Evolutionary conservation across 495 filamentous ascomycete genomes (phyloP).

Genomic region (Astrocystis sublimbata): DNA sequence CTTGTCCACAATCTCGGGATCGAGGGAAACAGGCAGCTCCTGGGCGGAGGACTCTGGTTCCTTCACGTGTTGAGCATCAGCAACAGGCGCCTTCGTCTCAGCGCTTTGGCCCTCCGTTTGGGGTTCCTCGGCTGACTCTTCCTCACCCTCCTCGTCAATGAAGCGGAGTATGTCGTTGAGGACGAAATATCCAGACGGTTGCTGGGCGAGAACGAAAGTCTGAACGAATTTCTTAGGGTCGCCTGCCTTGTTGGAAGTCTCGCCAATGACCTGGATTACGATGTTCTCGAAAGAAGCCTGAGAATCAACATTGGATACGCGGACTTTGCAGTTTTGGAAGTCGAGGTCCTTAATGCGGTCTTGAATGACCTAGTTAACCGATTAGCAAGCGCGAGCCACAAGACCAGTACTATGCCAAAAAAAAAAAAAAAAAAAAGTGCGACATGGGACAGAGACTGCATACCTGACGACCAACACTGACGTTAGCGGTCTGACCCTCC

Average conservation of each 20-base stretch:
- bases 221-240: constrained; percentile 94
- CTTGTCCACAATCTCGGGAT: constrained; percentile 48
- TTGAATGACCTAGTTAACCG: constrained; percentile 70
- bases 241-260: constrained; percentile 89
- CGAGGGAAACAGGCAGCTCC: constrained; percentile 46
- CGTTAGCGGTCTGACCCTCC: constrained; percentile 81
- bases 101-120: constrained; percentile 44
- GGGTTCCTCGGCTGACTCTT: constrained; percentile 48
- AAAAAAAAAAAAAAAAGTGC: no score
- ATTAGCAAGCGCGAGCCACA: constrained; percentile 18
- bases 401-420: no score
- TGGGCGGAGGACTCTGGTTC: constrained; percentile 32
- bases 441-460: constrained; percentile 38
- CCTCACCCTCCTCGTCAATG: constrained; percentile 75
- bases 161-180: constrained; percentile 97
- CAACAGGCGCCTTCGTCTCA: constrained; percentile 48
- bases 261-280: constrained; percentile 94
- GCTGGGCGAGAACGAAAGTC: constrained; percentile 96
- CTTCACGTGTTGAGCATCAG: constrained; percentile 42
- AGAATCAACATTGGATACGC: constrained; percentile 95
- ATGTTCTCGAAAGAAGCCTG: constrained; percentile 91
- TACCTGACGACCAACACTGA: constrained; percentile 83
- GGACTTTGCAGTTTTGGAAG: constrained; percentile 97
- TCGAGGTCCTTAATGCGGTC: constrained; percentile 90
- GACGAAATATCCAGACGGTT: constrained; percentile 96